These are phyloP conservation scores for Harringtonia lauricola DNA, from an alignment of 2,329 filamentous ascomycete species.

Conservation along the genomic window DNA sequence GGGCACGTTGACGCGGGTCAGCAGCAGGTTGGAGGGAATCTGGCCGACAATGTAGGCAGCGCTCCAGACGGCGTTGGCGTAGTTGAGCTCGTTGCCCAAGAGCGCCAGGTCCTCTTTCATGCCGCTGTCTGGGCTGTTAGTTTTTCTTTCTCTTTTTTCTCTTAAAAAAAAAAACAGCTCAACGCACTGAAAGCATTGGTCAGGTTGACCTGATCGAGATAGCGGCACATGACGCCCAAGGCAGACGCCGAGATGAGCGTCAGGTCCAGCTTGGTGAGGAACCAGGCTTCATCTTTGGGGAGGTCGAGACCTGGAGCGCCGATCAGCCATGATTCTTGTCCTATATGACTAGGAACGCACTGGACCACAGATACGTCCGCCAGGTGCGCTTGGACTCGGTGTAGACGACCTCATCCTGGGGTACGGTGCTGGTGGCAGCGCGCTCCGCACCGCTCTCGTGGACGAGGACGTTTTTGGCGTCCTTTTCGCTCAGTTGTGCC, in stretches of 20 bases:
- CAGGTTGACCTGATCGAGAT: constrained; percentile 18
- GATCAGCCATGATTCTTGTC: neutral
- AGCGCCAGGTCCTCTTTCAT: constrained; percentile 20
- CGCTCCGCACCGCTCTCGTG: too few relatives aligned
- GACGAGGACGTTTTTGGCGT: neutral
- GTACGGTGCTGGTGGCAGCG: too few relatives aligned
- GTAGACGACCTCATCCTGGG: too few relatives aligned
- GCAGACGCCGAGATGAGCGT: constrained; percentile 16
- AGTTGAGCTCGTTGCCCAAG: constrained; percentile 21
- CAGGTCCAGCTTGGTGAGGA: constrained; percentile 17
- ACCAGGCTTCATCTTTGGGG: constrained; percentile 15
- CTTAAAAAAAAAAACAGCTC: neutral
- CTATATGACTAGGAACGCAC: constrained; percentile 6
- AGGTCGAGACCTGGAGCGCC: constrained; percentile 15
- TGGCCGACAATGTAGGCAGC: constrained; percentile 20
- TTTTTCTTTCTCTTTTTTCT: neutral
- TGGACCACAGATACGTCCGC: constrained; percentile 16
- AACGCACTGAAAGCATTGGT: constrained; percentile 17
- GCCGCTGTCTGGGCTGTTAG: constrained; percentile 13
- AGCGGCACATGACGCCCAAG: constrained; percentile 17
- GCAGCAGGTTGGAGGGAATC: constrained; percentile 35
- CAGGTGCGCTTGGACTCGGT: constrained; percentile 33
- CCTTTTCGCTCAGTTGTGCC: too few relatives aligned
- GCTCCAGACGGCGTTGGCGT: constrained; percentile 31
- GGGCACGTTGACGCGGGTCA: constrained; percentile 16